Evolutionary conservation across 2,329 filamentous ascomycete genomes (phyloP).

Genomic region (Coleophoma crateriformis): DNA sequence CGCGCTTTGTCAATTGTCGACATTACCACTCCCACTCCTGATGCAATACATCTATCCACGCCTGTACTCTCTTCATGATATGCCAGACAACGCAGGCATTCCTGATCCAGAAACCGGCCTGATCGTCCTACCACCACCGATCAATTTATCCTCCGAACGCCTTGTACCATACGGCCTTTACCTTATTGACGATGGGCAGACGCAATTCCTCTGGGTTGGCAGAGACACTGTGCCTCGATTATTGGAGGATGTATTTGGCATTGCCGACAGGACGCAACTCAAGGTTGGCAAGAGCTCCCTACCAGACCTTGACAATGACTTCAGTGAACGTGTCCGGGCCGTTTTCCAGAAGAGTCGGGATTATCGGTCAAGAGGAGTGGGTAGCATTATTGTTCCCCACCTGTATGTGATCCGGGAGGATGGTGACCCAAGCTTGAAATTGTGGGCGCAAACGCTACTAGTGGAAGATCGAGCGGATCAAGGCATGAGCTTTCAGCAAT

Average conservation of each 20-base stretch:
- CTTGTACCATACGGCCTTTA: slow-evolving; percentile 89
- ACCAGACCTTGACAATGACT: slow-evolving; percentile 88
- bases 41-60: slow-evolving; percentile 90
- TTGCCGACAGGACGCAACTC: slow-evolving; percentile 75
- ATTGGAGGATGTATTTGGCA: slow-evolving; percentile 82
- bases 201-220: slow-evolving; percentile 95
- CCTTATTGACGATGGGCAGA: slow-evolving; percentile 94
- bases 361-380: slow-evolving; percentile 78
- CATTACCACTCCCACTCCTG: slow-evolving; percentile 79
- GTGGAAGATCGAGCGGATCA: slow-evolving; percentile 95
- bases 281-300: slow-evolving; percentile 87
- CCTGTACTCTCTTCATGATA: slow-evolving; percentile 86
- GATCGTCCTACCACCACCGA: slow-evolving; percentile 76
- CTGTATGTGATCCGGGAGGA: slow-evolving; percentile 93
- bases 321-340: slow-evolving; percentile 87
- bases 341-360: slow-evolving; percentile 91
- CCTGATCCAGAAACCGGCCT: slow-evolving; percentile 83
- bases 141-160: slow-evolving; percentile 84
- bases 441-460: slow-evolving; percentile 95
- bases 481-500: slow-evolving; percentile 86
- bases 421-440: slow-evolving; percentile 87
- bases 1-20: slow-evolving; percentile 89
- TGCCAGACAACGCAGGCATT: slow-evolving; percentile 88
- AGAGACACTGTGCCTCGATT: slow-evolving; percentile 89
- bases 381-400: slow-evolving; percentile 88